These are phyloP conservation scores for Microdochium trichocladiopsis DNA, from an alignment of 2,329 filamentous ascomycete genomes.

Conservation along the genomic window DNA sequence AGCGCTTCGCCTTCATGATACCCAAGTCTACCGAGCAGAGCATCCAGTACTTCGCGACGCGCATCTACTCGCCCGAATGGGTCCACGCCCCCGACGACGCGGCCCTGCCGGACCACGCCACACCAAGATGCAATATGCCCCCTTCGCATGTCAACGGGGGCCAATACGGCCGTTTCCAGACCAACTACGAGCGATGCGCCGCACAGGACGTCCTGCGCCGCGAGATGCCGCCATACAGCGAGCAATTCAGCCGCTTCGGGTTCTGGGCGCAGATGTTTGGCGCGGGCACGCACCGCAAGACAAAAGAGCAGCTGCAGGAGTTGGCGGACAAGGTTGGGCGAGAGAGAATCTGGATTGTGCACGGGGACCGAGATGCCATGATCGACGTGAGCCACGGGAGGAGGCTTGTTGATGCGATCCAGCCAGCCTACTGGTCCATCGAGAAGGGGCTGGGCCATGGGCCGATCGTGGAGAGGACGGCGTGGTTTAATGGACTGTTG, in stretches of 20 bases:
- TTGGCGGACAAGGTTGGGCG: conserved; percentile 65
- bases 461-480: conserved; percentile 61
- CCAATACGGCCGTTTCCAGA: conserved; percentile 54
- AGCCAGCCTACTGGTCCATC: conserved; percentile 53
- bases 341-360: conserved; percentile 68
- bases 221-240: conserved; percentile 53
- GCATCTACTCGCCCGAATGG: conserved; percentile 61
- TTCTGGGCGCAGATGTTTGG: conserved; percentile 75
- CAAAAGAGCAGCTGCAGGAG: conserved; percentile 52
- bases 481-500: conserved; percentile 61
- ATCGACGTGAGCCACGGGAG: conserved; percentile 64
- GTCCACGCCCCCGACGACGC: conserved; percentile 53
- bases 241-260: conserved; percentile 55
- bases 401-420: conserved; percentile 57
- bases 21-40: conserved; percentile 65
- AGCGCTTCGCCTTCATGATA: conserved; percentile 43
- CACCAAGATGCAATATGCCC: conserved; percentile 30
- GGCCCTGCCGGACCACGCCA: conserved; percentile 35
- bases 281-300: conserved; percentile 75
- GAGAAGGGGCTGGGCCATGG: conserved; percentile 72
- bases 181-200: conserved; percentile 75
- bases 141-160: conserved; percentile 5
- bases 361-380: conserved; percentile 74
- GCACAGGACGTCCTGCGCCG: conserved; percentile 59
- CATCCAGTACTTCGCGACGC: conserved; percentile 55